phyloP scores from a whole-genome alignment of 108 stramenopile genomes.

The Pseudonitzschia multiseries region DNA sequence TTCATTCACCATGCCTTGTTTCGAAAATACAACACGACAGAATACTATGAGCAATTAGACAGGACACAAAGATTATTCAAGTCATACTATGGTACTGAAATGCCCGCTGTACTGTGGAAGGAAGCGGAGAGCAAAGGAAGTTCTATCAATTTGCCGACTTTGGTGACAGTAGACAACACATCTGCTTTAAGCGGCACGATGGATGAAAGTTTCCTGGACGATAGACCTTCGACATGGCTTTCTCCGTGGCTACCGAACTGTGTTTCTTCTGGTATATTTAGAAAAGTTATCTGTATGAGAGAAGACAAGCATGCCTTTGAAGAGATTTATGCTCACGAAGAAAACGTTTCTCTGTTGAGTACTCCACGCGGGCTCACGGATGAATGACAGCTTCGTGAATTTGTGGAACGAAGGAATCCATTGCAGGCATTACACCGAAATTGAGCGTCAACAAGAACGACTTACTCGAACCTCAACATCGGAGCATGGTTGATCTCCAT shows the following conservation, averaged over 20 bases:
- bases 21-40: background rate
- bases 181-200: background rate
- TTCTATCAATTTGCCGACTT: background rate
- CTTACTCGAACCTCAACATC: no score
- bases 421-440: background rate
- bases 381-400: conserved; percentile 9
- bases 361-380: conserved; percentile 4
- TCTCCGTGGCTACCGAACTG: background rate
- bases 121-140: background rate
- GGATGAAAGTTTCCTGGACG: background rate
- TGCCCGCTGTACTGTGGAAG: conserved; percentile 9
- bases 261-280: background rate
- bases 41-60: background rate
- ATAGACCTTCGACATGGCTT: background rate
- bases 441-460: no score
- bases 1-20: conserved; percentile 2
- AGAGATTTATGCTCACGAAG: conserved; percentile 5
- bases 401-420: background rate
- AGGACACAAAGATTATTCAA: conserved; percentile 26
- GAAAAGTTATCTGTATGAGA: background rate
- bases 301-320: background rate
- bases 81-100: conserved; percentile 18
- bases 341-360: conserved; percentile 9
- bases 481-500: no score
- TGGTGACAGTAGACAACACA: background rate